Percentiles rank a stretch among this genome's conserved stretches.
Evolutionary conservation across 2,329 filamentous ascomycete genomes (phyloP).

Genomic region (Cladosporium cucumerinum): DNA sequence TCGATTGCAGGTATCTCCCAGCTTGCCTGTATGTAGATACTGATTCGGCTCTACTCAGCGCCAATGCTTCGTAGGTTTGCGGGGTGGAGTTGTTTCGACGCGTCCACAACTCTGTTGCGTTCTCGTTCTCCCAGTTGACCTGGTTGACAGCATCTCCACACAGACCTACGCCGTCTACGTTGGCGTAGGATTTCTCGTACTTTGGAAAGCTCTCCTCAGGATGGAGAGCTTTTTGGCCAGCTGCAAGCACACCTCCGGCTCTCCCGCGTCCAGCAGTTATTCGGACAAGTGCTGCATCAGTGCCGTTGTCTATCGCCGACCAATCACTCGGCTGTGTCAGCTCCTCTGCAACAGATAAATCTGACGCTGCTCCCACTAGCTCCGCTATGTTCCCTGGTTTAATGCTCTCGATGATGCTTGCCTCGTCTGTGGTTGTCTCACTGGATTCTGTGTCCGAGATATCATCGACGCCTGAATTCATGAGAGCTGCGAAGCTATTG

Average conservation of each 20-base stretch:
- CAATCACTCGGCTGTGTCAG: not conserved
- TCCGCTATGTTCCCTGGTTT: not conserved
- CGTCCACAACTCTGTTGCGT: not conserved
- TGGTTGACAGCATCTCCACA: conserved; percentile 18
- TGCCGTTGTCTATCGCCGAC: not conserved
- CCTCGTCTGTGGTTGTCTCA: not conserved
- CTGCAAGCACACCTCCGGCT: not conserved
- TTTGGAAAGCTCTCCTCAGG: not conserved
- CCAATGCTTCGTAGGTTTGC: not conserved
- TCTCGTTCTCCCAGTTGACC: conserved; percentile 19
- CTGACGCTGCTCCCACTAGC: not conserved
- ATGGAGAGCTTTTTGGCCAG: not conserved
- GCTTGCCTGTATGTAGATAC: not conserved
- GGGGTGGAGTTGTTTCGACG: not conserved
- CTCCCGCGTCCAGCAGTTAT: not conserved
- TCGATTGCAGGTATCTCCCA: not conserved
- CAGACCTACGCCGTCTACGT: conserved; percentile 19
- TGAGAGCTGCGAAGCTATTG: not conserved
- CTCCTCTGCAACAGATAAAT: not conserved
- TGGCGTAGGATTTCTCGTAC: conserved; percentile 17
- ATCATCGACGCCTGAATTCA: conserved; percentile 3
- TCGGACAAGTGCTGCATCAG: not conserved
- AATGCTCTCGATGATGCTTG: not conserved
- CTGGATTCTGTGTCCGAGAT: not conserved
- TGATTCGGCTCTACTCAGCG: not conserved